Base-by-base conservation (phyloP, 2,329 filamentous ascomycete species). In the Fusarium sp. region DNA sequence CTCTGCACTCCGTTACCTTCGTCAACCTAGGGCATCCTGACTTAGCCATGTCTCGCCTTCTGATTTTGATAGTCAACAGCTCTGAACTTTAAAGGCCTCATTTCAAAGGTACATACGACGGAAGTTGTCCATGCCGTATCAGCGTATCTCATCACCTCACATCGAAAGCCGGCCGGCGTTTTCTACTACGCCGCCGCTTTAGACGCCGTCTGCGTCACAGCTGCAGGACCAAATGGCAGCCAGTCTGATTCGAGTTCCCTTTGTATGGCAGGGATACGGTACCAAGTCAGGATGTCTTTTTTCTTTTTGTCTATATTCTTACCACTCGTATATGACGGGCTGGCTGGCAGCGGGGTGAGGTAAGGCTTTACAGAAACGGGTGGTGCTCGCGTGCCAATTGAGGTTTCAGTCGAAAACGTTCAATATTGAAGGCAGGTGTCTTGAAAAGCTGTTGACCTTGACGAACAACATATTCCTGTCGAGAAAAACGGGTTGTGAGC, bases 331-430 rank as follows among this genome's bases (percentile, higher is more conserved):
- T 32, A 57, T 51, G 45, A 32, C 32, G 45, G 25, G 25, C 30
- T 32, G 24, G 22, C 32, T 34, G 25, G 40, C 41, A 25, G 49
- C 24, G 24, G 27, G 18, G 48, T 27, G 32, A 52, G 18, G 22
- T 51, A 32, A 48, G 45, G 47, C 60, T 51, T 29, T 51, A 53
- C 55, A n/a, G 42, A 61, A 65, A 57, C 58, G 58, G 54, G 29
- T 30, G 65, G 29, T 63, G 67, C 64, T 74, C 72, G 72, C 64
- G 71, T 74, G 72, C 49, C 48, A 61, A 41, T 48, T 29, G 14
- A 52, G 25, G 41, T 53, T n/a, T 37, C 32, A 30, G 49, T 41
- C 34, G 32, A 40, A 64, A 55, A 60, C 61, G 45, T 25, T 45
- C 41, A 49, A 14, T 12, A 40, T 41, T 24, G 29, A 57, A 34